Percentiles rank a stretch among this genome's conserved stretches.
These are phyloP conservation scores for Paraphoma sp. DNA, from an alignment of 2,329 filamentous ascomycete genomes.

Conservation along the genomic window DNA sequence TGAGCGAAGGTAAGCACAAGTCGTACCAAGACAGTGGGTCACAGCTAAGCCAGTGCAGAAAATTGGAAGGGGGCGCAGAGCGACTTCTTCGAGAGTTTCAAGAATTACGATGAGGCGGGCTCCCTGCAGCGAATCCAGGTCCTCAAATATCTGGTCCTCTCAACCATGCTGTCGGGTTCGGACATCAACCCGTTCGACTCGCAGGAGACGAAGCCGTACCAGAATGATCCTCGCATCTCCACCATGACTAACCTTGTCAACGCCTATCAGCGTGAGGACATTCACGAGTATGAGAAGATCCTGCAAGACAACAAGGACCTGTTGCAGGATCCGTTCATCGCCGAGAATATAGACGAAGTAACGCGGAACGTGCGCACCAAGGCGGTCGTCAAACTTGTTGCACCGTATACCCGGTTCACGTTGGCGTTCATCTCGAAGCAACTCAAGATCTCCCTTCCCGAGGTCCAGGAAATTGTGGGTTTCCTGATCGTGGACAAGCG, in stretches of 20 bases:
- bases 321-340: conserved; percentile 91
- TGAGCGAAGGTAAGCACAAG: conserved; percentile 74
- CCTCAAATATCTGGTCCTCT: conserved; percentile 93
- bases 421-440: conserved; percentile 86
- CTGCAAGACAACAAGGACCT: conserved; percentile 88
- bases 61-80: conserved; percentile 98
- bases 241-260: conserved; percentile 98
- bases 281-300: conserved; percentile 88
- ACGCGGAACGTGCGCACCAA: conserved; percentile 98
- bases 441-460: conserved; percentile 81
- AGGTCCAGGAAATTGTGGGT: conserved; percentile 94
- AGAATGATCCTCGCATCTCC: conserved; percentile 90
- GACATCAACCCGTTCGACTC: conserved; percentile 99
- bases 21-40: conserved; percentile 13
- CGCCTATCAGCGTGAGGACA: conserved; percentile 94
- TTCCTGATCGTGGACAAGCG: conserved; percentile 92
- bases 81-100: conserved; percentile 98
- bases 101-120: conserved; percentile 97
- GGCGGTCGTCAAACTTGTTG: conserved; percentile 89
- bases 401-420: conserved; percentile 92
- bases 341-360: conserved; percentile 98
- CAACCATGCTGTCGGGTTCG: conserved; percentile 98
- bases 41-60: conserved; percentile 59
- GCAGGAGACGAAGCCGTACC: conserved; percentile 98
- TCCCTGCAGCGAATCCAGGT: conserved; percentile 96